Percentiles rank a stretch among this genome's conserved stretches.
phyloP scores from a whole-genome alignment of 345 rosid species.

The Pugionium cornutum region DNA sequence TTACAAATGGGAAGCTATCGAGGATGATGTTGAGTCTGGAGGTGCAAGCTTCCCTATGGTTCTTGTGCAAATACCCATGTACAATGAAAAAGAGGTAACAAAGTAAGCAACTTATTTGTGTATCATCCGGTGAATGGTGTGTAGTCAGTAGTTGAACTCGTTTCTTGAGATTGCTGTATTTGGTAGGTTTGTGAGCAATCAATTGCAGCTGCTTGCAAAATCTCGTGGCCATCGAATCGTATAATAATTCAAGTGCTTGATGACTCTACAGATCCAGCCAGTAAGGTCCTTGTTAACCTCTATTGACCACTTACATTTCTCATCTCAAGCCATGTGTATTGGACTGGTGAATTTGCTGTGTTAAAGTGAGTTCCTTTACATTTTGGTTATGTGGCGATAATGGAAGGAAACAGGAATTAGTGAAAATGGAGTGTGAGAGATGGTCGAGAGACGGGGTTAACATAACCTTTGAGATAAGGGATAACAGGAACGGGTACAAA shows the following conservation, averaged over 20 bases:
- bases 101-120: not conserved
- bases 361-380: conserved; percentile 23
- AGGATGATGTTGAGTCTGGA: conserved; percentile 48
- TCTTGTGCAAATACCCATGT: conserved; percentile 61
- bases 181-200: conserved; percentile 63
- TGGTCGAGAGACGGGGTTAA: conserved; percentile 40
- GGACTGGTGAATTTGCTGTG: conserved; percentile 5
- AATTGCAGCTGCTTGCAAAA: conserved; percentile 65
- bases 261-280: conserved; percentile 63
- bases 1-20: conserved; percentile 50
- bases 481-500: conserved; percentile 44
- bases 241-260: conserved; percentile 67
- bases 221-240: conserved; percentile 61
- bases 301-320: conserved; percentile 18
- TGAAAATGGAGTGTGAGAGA: conserved; percentile 40
- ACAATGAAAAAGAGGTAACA: conserved; percentile 55
- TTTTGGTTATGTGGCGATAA: conserved; percentile 27
- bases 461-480: conserved; percentile 43
- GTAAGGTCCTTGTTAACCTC: conserved; percentile 55
- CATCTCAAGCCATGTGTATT: conserved; percentile 6
- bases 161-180: conserved; percentile 13
- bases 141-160: not conserved
- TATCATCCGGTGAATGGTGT: not conserved
- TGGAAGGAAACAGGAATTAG: conserved; percentile 42
- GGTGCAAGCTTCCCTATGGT: conserved; percentile 48